These are phyloP conservation scores for Voacanga thouarsii DNA, from an alignment of 257 asterid genomes.

Conservation along the genomic window DNA sequence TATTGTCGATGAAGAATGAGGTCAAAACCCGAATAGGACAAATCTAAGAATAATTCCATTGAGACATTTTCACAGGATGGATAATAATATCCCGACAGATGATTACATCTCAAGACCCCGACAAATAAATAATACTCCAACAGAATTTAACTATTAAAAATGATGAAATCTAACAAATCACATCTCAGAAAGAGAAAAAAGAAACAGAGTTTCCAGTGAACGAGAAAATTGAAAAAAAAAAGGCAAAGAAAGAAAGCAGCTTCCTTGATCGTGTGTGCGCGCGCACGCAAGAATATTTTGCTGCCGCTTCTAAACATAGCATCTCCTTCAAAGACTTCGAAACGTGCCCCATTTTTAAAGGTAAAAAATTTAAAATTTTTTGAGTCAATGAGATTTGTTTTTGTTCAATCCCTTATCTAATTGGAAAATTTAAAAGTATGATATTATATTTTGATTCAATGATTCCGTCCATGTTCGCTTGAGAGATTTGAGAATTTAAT, in stretches of 20 bases:
- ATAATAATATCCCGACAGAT: neutral
- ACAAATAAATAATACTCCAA: neutral
- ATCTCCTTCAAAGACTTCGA: slow-evolving; percentile 7
- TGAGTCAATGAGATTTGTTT: slow-evolving; percentile 1
- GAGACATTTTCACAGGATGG: neutral
- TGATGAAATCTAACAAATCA: slow-evolving; percentile 11
- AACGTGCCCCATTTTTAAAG: slow-evolving; percentile 1
- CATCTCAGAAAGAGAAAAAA: neutral
- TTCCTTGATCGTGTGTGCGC: slow-evolving; percentile 7
- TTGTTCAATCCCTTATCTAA: neutral
- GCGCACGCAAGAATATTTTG: slow-evolving; percentile 28
- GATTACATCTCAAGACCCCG: neutral
- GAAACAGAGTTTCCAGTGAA: neutral
- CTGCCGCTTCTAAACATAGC: slow-evolving; percentile 8
- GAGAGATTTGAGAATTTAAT: neutral
- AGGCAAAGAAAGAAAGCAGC: neutral
- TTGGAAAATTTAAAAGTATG: neutral
- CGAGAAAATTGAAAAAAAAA: neutral
- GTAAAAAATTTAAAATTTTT: neutral
- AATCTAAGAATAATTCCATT: neutral
- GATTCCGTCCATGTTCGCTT: slow-evolving; percentile 8
- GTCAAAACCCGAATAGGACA: neutral
- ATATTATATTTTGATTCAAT: neutral
- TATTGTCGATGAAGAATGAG: neutral
- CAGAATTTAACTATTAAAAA: neutral